Conservation (phyloP, 192 early-diverging fungal species). For the Entrophospora sp. region DNA sequence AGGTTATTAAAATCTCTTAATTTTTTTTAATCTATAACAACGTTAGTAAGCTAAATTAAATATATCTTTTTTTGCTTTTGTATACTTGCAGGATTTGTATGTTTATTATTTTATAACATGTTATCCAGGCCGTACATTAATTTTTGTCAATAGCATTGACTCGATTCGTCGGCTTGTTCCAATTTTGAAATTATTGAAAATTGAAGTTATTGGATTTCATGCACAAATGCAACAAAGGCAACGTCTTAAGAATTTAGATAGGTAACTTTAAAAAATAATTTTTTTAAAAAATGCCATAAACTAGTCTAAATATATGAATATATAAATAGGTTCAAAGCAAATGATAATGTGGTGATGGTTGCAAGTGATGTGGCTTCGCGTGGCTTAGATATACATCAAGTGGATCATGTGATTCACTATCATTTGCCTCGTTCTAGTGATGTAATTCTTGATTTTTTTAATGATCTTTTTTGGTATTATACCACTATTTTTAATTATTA, state of each 20-base stretch:
- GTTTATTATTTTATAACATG: conserved; percentile 82
- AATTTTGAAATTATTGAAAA: conserved; percentile 62
- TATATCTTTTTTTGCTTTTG: no score
- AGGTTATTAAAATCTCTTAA: conserved; percentile 27
- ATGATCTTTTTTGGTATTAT: neutral
- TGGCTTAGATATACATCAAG: conserved; percentile 85
- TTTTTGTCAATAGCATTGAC: conserved; percentile 97
- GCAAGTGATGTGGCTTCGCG: conserved; percentile 96
- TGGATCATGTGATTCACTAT: conserved; percentile 95
- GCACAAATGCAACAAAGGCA: conserved; percentile 96
- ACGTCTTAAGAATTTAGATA: conserved; percentile 86
- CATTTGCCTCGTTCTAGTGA: conserved; percentile 87
- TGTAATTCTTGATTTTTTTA: neutral
- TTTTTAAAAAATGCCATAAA: neutral
- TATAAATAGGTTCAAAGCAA: conserved; percentile 55
- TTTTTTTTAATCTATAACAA: no score
- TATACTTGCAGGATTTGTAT: conserved; percentile 51
- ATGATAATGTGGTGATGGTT: conserved; percentile 68
- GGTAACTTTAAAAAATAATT: conserved; percentile 25
- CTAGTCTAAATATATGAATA: neutral
- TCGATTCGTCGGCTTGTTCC: conserved; percentile 81
- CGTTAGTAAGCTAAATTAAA: no score
- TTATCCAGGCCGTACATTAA: conserved; percentile 82
- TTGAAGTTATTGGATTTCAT: conserved; percentile 78
- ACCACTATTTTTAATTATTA: neutral